These are phyloP conservation scores for Neckera pumila DNA, from an alignment of 225 moss, liverwort and hornwort species.

Conservation along the genomic window DNA sequence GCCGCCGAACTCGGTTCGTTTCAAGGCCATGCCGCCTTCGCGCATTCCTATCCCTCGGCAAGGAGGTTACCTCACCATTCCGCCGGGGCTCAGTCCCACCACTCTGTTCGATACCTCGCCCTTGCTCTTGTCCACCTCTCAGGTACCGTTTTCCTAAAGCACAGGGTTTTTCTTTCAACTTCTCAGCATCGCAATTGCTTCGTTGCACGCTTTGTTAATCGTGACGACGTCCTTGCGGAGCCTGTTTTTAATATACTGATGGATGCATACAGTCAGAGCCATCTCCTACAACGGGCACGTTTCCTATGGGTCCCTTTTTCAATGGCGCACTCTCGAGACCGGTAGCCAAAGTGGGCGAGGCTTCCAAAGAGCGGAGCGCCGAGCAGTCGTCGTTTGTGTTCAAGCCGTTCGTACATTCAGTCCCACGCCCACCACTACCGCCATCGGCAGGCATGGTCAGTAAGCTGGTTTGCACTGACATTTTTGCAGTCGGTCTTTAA, in stretches of 20 bases:
- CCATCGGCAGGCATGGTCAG: slow-evolving; percentile 57
- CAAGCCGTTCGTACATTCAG: slow-evolving; percentile 58
- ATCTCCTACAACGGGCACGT: slow-evolving; percentile 92
- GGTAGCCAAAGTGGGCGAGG: slow-evolving; percentile 23
- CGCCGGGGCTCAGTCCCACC: slow-evolving; percentile 84
- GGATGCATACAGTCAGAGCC: slow-evolving; percentile 65
- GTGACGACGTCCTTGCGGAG: not conserved
- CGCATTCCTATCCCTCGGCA: slow-evolving; percentile 64
- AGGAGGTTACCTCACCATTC: slow-evolving; percentile 68
- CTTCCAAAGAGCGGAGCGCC: slow-evolving; percentile 37
- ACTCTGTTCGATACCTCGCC: slow-evolving; percentile 81
- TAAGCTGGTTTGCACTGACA: not conserved
- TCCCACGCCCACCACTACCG: slow-evolving; percentile 55
- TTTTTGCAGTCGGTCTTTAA: not conserved
- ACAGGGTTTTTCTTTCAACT: not conserved
- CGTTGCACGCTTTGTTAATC: not conserved
- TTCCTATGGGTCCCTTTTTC: slow-evolving; percentile 49
- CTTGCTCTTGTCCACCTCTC: slow-evolving; percentile 64
- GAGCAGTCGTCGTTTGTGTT: slow-evolving; percentile 77
- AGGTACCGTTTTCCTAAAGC: slow-evolving; percentile 30
- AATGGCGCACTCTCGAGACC: slow-evolving; percentile 19
- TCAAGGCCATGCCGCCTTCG: slow-evolving; percentile 65
- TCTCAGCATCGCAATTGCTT: not conserved
- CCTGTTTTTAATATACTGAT: not conserved
- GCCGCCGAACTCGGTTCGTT: slow-evolving; percentile 32